These are phyloP conservation scores for Lactarius deliciosus DNA, from an alignment of 768 basidiomycete genomes.

Conservation along the genomic window DNA sequence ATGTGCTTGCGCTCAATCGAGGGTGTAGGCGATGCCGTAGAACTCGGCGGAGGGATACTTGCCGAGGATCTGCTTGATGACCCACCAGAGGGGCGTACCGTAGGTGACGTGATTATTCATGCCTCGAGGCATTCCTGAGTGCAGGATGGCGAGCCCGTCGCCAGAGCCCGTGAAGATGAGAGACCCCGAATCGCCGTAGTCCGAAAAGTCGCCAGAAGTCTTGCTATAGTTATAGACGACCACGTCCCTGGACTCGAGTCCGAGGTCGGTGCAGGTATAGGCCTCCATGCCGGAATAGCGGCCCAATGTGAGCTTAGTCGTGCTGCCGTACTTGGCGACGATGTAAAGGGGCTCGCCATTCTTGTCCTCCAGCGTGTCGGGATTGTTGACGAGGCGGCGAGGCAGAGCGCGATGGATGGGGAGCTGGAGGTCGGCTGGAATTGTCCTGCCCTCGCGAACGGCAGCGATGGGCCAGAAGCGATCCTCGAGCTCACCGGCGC, in stretches of 20 bases:
- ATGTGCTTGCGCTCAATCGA: constrained; percentile 14
- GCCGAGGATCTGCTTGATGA: constrained; percentile 33
- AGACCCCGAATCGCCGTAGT: constrained; percentile 43
- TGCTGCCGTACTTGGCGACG: too few species aligned
- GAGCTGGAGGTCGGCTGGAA: constrained; percentile 37
- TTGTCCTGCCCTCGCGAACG: constrained; percentile 31
- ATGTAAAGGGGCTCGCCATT: too few species aligned
- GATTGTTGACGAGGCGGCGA: constrained; percentile 34
- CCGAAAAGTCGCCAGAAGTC: constrained; percentile 37
- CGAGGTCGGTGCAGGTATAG: constrained; percentile 27
- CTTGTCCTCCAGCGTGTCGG: constrained; percentile 28
- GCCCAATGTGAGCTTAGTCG: too few species aligned
- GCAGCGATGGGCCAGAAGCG: constrained; percentile 32
- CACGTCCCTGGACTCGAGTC: constrained; percentile 36
- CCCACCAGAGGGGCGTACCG: constrained; percentile 32
- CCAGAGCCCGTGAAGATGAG: constrained; percentile 40
- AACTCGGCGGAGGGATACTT: constrained; percentile 31
- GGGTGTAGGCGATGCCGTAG: constrained; percentile 27
- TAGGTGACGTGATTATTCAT: constrained; percentile 32
- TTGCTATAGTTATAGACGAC: constrained; percentile 39
- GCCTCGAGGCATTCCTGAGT: constrained; percentile 30
- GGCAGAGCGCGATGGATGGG: constrained; percentile 33
- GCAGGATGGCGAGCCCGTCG: constrained; percentile 31
- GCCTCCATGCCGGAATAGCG: too few species aligned
- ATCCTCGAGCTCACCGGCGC: constrained; percentile 30